These are phyloP conservation scores for Saccharomycopsis lassenensis DNA, from an alignment of 805 yeast genomes.

Conservation along the genomic window DNA sequence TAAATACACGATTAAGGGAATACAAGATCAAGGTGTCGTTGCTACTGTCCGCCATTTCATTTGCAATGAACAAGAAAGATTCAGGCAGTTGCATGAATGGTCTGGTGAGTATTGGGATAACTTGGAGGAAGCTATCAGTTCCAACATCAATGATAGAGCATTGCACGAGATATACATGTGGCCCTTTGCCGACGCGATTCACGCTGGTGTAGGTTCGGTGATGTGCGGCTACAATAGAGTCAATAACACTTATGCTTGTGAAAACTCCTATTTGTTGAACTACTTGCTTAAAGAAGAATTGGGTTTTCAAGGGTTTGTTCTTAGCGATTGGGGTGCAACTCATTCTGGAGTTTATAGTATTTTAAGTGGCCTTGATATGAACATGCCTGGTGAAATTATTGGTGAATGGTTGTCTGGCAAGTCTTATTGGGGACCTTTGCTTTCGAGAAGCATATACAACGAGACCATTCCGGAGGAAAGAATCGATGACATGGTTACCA, in stretches of 20 bases:
- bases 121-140: constrained; percentile 29
- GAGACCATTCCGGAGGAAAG: constrained; percentile 42
- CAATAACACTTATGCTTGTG: constrained; percentile 48
- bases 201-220: constrained; percentile 50
- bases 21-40: constrained; percentile 47
- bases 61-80: constrained; percentile 55
- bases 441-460: constrained; percentile 45
- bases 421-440: constrained; percentile 46
- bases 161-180: constrained; percentile 53
- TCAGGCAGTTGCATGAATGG: constrained; percentile 29
- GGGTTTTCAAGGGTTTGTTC: constrained; percentile 60
- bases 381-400: constrained; percentile 50
- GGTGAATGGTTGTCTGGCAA: constrained; percentile 44
- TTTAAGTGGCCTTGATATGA: constrained; percentile 52
- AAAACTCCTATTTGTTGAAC: constrained; percentile 45
- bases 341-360: constrained; percentile 47
- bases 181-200: constrained; percentile 57
- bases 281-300: constrained; percentile 46
- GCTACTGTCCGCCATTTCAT: constrained; percentile 47
- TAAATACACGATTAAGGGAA: constrained; percentile 40
- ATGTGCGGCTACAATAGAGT: constrained; percentile 52
- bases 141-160: constrained; percentile 48
- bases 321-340: constrained; percentile 59
- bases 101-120: constrained; percentile 20
- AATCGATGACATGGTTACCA: constrained; percentile 50